Evolutionary conservation across 805 yeast genomes (phyloP).

Genomic region (Vanderwaltozyma polyspora): DNA sequence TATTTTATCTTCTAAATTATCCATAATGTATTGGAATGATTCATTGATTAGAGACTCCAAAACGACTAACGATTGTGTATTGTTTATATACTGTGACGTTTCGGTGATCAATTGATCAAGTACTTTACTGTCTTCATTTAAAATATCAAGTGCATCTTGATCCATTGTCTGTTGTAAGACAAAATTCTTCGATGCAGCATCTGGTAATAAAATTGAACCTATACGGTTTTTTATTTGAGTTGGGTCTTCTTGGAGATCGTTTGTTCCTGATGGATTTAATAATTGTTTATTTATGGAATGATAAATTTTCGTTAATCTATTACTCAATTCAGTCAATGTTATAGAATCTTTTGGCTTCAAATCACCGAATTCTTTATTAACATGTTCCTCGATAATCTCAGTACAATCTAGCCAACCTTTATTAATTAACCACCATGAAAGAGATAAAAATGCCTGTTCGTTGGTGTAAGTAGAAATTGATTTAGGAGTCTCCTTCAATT

Average conservation of each 20-base stretch:
- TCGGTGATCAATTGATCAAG: constrained; percentile 33
- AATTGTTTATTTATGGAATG: constrained; percentile 23
- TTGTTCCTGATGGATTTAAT: constrained; percentile 3
- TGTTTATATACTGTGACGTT: constrained; percentile 32
- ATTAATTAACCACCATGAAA: constrained; percentile 90
- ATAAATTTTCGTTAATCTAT: constrained; percentile 30
- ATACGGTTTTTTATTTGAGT: neutral
- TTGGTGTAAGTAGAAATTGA: constrained; percentile 32
- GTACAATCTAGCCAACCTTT: constrained; percentile 65
- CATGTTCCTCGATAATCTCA: constrained; percentile 42
- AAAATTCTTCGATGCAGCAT: constrained; percentile 36
- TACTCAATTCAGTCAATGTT: constrained; percentile 47
- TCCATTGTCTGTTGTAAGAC: constrained; percentile 46
- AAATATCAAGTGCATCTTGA: constrained; percentile 26
- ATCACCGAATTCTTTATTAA: constrained; percentile 47
- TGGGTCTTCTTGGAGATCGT: neutral
- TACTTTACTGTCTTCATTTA: constrained; percentile 22
- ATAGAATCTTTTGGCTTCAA: constrained; percentile 67
- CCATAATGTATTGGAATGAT: constrained; percentile 22
- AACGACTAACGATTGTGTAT: constrained; percentile 19
- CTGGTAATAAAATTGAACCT: constrained; percentile 37
- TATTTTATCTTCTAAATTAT: constrained; percentile 11
- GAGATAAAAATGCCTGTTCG: constrained; percentile 74
- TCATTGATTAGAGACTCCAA: constrained; percentile 22
- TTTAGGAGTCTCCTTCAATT: neutral